A percentile compares a stretch with the other conserved stretches of the same genome.
These are phyloP conservation scores for Straminergon stramineum DNA, from an alignment of 225 moss, liverwort and hornwort species.

Conservation along the genomic window DNA sequence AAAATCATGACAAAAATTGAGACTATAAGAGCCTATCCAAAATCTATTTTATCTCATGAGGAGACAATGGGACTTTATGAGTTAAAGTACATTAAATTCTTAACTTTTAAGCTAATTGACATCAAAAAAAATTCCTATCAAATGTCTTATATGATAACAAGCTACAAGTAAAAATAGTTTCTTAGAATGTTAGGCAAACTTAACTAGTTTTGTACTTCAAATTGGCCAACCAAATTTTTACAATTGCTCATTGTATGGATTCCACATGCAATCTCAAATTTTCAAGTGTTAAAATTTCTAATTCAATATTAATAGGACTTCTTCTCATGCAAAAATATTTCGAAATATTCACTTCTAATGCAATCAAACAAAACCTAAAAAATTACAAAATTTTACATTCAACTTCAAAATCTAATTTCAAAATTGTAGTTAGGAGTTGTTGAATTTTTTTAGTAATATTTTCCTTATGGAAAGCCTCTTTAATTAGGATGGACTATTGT, in stretches of 20 bases:
- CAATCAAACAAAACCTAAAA: neutral
- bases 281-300: too few species aligned
- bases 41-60: too few species aligned
- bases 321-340: neutral
- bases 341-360: neutral
- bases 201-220: neutral
- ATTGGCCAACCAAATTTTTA: neutral
- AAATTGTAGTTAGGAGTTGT: neutral
- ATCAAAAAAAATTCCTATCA: neutral
- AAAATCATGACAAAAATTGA: too few species aligned
- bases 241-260: neutral
- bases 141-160: neutral
- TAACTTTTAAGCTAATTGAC: neutral
- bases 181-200: rapidly evolving
- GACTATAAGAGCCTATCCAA: too few species aligned
- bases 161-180: neutral
- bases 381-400: neutral
- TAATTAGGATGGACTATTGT: neutral
- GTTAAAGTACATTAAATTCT: neutral
- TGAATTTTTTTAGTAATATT: neutral
- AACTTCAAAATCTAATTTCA: neutral
- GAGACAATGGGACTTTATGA: too few species aligned
- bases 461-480: too few species aligned
- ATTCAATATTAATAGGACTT: neutral
- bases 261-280: neutral